These are phyloP conservation scores for Cryptococcus amylolentus DNA, from an alignment of 1,284 basidiomycete species.

Conservation along the genomic window DNA sequence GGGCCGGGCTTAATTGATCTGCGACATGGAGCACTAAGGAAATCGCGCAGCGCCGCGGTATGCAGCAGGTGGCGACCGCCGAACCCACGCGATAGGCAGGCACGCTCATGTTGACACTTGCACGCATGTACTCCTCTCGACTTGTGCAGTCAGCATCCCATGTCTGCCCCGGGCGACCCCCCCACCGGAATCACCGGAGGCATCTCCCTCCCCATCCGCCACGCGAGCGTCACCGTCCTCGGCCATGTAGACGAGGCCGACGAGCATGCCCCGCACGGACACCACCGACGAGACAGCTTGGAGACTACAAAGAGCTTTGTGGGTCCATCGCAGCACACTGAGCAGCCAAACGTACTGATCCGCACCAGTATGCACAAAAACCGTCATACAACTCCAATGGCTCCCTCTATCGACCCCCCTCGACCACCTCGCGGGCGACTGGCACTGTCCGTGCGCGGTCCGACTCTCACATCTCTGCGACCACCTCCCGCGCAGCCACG, in stretches of 20 bases:
- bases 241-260: neutral
- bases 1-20: too few relatives aligned
- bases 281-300: conserved; percentile 21
- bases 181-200: neutral
- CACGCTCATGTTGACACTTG: too few relatives aligned
- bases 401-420: conserved; percentile 3
- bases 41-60: too few relatives aligned
- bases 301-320: conserved; percentile 19
- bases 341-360: neutral
- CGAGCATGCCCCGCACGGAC: neutral
- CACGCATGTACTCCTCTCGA: too few relatives aligned
- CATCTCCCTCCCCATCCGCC: neutral
- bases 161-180: neutral
- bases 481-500: conserved; percentile 10
- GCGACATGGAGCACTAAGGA: too few relatives aligned
- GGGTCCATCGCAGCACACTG: neutral
- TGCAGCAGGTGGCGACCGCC: too few relatives aligned
- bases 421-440: conserved; percentile 8
- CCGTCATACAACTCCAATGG: conserved; percentile 5
- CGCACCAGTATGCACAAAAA: conserved; percentile 17
- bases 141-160: too few relatives aligned
- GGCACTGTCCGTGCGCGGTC: conserved; percentile 6
- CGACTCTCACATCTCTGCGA: conserved; percentile 9
- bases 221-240: neutral
- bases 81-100: too few relatives aligned